Evolutionary conservation across 179 eudicot genomes (phyloP), one percentile per base, ranked within the genome.

Genomic region (Monotropa hypopitys): DNA sequence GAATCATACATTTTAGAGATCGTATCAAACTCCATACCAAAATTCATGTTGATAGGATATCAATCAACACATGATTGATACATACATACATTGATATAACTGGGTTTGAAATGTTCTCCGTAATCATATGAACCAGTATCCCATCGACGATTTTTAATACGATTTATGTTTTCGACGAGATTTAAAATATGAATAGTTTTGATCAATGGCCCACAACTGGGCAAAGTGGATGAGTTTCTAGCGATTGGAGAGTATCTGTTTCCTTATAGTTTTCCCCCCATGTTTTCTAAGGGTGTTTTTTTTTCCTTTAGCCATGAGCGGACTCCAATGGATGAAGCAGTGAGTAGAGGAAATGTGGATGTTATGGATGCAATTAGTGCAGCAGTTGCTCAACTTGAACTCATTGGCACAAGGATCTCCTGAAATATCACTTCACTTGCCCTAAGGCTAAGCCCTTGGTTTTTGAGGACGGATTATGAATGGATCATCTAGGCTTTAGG

Each of bases 301-400:
- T 47, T 15, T 57, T 59, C 7, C 30, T 26, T 46, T 78, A 93
- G 98, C 82, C 92, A 90, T 74, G 98, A 94, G 77, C 84, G 87
- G 23, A 88, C 96, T 20, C 97, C 98, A 2, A 66, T 92, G 61
- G 97, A 90, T 56, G 97, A 92, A 84, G 97, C 91, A 15, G 77
- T 89, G 66, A 75, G 81, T 45, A 70, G 76, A 43, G 96, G 89
- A 30, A 94, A 94, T 86, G 83, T 83, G 90, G 89, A 90, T 4
- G 84, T 94, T 42, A 49, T 94, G 11, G 92, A 94, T 61, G 97
- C 96, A 0, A 88, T 94, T 32, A 88, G 88, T 38, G 77, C 77
- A 59, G 88, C 90, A 46, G 89, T 85, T 23, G 90, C 92, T 16
- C 92, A 92, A 72, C 56, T 86, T 54, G 98, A 94, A 79, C 96